phyloP scores from a whole-genome alignment of 352 stramenopile species.

The Phytopythium ostracodes region DNA sequence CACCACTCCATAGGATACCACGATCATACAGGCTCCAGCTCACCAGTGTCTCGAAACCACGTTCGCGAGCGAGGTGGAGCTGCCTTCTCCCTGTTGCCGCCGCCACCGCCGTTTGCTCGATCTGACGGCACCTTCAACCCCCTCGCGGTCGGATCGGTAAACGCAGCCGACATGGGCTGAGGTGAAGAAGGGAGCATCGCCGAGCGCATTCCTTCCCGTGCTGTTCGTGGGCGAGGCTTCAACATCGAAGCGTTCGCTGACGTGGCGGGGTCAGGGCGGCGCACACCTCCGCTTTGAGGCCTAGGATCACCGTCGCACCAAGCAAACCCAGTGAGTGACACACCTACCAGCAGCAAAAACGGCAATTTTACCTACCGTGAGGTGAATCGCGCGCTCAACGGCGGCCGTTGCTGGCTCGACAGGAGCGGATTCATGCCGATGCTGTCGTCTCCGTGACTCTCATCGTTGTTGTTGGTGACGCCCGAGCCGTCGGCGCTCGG shows the following conservation, averaged over 20 bases:
- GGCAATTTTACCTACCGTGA: background rate
- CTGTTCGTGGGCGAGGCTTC: constrained; percentile 50
- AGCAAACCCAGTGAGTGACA: background rate
- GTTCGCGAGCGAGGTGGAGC: background rate
- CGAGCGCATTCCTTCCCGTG: constrained; percentile 30
- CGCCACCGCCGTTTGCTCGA: background rate
- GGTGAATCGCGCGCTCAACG: background rate
- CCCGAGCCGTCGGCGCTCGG: background rate
- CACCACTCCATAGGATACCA: background rate
- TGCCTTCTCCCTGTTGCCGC: background rate
- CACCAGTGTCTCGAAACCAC: background rate
- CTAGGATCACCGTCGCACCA: constrained; percentile 9
- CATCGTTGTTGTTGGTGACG: background rate
- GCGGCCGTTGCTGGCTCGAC: background rate
- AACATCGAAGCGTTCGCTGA: background rate
- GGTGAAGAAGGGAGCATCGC: background rate
- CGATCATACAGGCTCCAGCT: background rate
- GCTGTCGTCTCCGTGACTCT: background rate
- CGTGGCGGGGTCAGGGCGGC: constrained; percentile 17
- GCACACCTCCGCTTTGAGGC: constrained; percentile 48
- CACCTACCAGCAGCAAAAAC: background rate
- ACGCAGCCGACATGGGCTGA: background rate
- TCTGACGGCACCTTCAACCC: background rate
- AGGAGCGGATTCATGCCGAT: background rate
- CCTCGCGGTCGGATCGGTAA: background rate